These are phyloP conservation scores for Pyrenochaeta sp. DNA, from an alignment of 2,329 filamentous ascomycete species.

Conservation along the genomic window DNA sequence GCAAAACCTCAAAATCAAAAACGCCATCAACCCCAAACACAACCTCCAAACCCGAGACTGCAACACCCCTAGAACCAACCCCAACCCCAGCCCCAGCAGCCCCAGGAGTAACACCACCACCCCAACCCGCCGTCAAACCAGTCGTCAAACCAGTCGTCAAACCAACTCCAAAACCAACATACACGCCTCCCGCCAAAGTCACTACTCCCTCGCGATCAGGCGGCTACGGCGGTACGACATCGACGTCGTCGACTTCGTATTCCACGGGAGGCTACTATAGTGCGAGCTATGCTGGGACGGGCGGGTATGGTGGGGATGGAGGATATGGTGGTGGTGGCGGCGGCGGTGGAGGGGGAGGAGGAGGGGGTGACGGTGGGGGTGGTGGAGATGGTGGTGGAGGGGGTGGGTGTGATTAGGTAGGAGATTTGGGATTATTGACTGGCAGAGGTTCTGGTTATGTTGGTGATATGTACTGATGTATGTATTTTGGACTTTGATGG, in stretches of 20 bases:
- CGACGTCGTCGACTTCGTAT: background rate
- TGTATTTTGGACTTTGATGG: too few relatives aligned
- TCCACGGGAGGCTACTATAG: too few relatives aligned
- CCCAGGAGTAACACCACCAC: too few relatives aligned
- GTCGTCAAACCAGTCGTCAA: too few relatives aligned
- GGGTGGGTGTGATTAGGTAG: background rate
- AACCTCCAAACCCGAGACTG: background rate
- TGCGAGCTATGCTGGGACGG: background rate
- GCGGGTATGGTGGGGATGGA: background rate
- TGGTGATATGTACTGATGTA: background rate
- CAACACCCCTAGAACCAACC: background rate
- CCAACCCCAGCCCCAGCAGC: too few relatives aligned
- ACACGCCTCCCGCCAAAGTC: too few relatives aligned
- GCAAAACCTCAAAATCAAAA: background rate
- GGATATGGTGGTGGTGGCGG: conserved; percentile 1
- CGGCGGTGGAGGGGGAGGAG: conserved; percentile 2
- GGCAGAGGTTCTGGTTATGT: background rate
- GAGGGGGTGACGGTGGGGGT: conserved; percentile 1
- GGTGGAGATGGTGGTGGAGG: conserved; percentile 4
- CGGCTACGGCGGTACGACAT: background rate
- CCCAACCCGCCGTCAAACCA: too few relatives aligned
- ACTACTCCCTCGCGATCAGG: background rate
- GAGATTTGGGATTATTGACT: background rate
- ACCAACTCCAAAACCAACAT: too few relatives aligned
- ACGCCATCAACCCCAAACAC: background rate